A percentile compares a stretch with the other conserved stretches of the same genome.
Conservation (phyloP, 805 yeast species). For the Candida manassasensis region DNA sequence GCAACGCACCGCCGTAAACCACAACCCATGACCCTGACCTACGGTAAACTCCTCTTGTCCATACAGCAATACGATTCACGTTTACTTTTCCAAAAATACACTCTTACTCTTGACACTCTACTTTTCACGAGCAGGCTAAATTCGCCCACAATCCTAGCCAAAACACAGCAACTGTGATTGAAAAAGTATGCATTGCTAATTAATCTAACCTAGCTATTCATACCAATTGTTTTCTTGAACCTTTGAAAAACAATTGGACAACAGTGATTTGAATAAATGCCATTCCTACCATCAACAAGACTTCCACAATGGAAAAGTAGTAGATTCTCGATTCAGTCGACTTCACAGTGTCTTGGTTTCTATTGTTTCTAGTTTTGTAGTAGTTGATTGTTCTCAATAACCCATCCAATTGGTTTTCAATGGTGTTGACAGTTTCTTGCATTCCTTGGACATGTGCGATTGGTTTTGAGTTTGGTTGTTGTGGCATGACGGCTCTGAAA, state of each 20-base stretch:
- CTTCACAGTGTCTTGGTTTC: constrained; percentile 85
- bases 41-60: no score
- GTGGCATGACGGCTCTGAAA: constrained; percentile 62
- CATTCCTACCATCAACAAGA: constrained; percentile 69
- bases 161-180: background rate
- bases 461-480: constrained; percentile 43
- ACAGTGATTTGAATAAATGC: constrained; percentile 63
- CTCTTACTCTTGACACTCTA: no score
- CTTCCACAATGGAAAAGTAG: constrained; percentile 69
- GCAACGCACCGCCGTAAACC: no score
- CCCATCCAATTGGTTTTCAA: constrained; percentile 56
- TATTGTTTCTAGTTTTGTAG: constrained; percentile 83
- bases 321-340: constrained; percentile 75
- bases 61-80: no score
- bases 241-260: constrained; percentile 68
- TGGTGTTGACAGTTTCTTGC: constrained; percentile 49
- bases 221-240: constrained; percentile 63
- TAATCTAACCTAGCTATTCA: constrained; percentile 22
- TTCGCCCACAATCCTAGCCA: background rate
- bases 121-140: constrained; percentile 3
- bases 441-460: constrained; percentile 50
- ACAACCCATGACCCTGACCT: no score
- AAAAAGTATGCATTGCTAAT: background rate
- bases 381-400: constrained; percentile 63
- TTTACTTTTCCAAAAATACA: no score